Evolutionary conservation across 352 stramenopile genomes (phyloP).

Genomic region (Pythium pyrilobum): DNA sequence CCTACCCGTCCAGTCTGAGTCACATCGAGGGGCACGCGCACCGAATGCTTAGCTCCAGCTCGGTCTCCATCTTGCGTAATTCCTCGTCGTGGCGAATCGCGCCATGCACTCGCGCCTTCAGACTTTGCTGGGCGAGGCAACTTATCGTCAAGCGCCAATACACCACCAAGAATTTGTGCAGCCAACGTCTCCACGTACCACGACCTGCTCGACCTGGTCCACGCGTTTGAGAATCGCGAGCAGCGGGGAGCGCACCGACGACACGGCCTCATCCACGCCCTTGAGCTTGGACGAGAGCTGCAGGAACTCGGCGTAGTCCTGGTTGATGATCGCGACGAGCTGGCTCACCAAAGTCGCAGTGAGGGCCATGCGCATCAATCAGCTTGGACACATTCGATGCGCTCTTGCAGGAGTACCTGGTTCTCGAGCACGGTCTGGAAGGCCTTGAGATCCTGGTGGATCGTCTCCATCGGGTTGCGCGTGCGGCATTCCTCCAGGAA

Average conservation of each 20-base stretch:
- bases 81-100: slow-evolving; percentile 39
- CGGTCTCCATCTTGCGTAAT: slow-evolving; percentile 38
- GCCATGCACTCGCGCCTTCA: slow-evolving; percentile 47
- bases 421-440: slow-evolving; percentile 86
- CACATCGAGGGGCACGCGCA: neutral
- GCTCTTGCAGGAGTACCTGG: slow-evolving; percentile 29
- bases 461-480: slow-evolving; percentile 75
- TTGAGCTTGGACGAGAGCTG: slow-evolving; percentile 86
- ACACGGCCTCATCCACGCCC: slow-evolving; percentile 80
- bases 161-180: neutral
- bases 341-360: no score
- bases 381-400: neutral
- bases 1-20: neutral
- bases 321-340: slow-evolving; percentile 86
- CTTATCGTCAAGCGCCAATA: neutral
- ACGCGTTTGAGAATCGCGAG: slow-evolving; percentile 75
- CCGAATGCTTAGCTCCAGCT: slow-evolving; percentile 57
- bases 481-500: slow-evolving; percentile 79
- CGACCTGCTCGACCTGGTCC: slow-evolving; percentile 53
- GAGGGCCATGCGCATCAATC: neutral
- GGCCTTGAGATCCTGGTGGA: slow-evolving; percentile 77
- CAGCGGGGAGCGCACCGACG: slow-evolving; percentile 67
- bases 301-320: slow-evolving; percentile 87
- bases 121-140: slow-evolving; percentile 2
- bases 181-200: slow-evolving; percentile 24